Base-by-base conservation (phyloP, 169 alveolate species). In the Condylostoma magnum region DNA sequence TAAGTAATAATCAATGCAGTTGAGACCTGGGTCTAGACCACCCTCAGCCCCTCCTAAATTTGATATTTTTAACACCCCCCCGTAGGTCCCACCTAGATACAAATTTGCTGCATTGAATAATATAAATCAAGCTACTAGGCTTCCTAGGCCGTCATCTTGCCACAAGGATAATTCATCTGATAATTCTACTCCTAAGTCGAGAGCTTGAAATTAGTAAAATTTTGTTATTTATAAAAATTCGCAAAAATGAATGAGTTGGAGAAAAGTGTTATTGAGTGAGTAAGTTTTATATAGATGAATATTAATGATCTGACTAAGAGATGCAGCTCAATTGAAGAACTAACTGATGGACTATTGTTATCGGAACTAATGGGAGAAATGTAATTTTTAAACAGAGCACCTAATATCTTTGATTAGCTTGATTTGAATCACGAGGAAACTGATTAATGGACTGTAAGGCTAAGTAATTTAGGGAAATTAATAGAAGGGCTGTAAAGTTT, bases 181-280 rank as follows among this genome's bases (percentile, higher is more conserved):
- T n/a, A n/a, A n/a, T n/a, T n/a, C n/a, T n/a, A n/a, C n/a, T n/a
- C n/a, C n/a, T n/a, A n/a, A n/a, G n/a, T n/a, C n/a, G n/a, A n/a
- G n/a, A n/a, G n/a, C n/a, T n/a, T n/a, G n/a, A n/a, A n/a, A n/a
- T n/a, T n/a, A n/a, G n/a, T n/a, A n/a, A n/a, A n/a, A n/a, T n/a
- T n/a, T n/a, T n/a, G n/a, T n/a, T n/a, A n/a, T n/a, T n/a, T n/a
- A n/a, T n/a, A n/a, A n/a, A n/a, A n/a, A n/a, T n/a, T n/a, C n/a
- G n/a, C n/a, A n/a, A n/a, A n/a, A 60, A 60, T 60, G 71, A 55
- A 60, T n/a, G 56, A 60, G n/a, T 22, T 60, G 12, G 8, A 33
- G 15, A 10, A 36, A 8, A 41, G 71, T 3, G 18, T 60, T 12
- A 25, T 60, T 8, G 18, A 36, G 8, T 60, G 71, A 31, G 71